Base-by-base conservation (phyloP, 306 rosid species). In the Nissolia schottii region DNA sequence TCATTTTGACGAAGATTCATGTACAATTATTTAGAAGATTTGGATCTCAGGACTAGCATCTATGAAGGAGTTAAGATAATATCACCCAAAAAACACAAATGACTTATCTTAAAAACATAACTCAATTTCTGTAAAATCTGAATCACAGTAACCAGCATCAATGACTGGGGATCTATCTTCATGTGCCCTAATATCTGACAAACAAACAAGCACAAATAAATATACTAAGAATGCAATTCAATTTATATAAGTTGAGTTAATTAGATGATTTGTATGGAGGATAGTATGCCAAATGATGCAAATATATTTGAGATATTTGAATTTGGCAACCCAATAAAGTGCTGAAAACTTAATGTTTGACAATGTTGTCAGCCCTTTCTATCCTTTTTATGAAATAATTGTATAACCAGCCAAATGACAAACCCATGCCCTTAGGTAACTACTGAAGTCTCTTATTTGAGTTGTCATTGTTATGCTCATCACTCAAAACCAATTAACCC, bases 101-200 rank as follows among this genome's bases (percentile, higher is more conserved):
- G 40, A 70, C 84, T 83, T 77, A 87, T 97, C 96, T 89, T 86
- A 71, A 94, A 70, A 34, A 61, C 79, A 81, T 94, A 94, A 64
- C 99, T 97, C 76, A 94, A 85, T 66, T 84, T 90, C 82, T 88
- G 88, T 24, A 94, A 78, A 74, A 84, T 89, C 85, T 76, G 92
- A 74, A 88, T 77, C 67, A 86, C 81, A 14, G 97, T 89, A 77
- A 89, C 54, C 88, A 94, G 67, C 97, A 87, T 85, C 85, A 94
- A 29, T 28, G 97, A 80, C 28, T 81, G 91, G 54, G 95, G 88
- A 85, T 88, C 87, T 64, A 81, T 87, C 73, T 68, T 83, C 95
- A 85, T 82, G 83, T 85, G 78, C 74, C 96, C 96, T 55, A 89
- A 77, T 62, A 94, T 75, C 99, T 94, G 90, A 71, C 62, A 87